Conservation (phyloP, 306 rosid species). For the Cucumis cinereus region DNA sequence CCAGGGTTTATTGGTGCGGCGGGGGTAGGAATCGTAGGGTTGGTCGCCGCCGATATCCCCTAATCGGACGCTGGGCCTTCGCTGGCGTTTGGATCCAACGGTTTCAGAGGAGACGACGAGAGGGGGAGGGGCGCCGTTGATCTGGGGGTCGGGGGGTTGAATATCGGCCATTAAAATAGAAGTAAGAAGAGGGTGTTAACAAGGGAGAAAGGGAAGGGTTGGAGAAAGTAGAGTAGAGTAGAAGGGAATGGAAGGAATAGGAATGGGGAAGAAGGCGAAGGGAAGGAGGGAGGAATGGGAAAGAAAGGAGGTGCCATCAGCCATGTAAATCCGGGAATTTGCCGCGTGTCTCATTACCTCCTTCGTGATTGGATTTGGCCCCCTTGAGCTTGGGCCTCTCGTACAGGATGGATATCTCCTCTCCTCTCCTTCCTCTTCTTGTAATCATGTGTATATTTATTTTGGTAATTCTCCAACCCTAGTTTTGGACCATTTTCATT, state of each 20-base stretch:
- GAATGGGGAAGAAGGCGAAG: background rate
- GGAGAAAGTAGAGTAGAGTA: background rate
- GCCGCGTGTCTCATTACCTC: slow-evolving; percentile 1
- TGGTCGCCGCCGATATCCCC: slow-evolving; percentile 96
- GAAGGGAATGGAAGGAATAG: background rate
- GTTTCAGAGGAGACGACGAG: slow-evolving; percentile 38
- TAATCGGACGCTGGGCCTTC: slow-evolving; percentile 83
- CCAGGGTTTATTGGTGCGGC: slow-evolving; percentile 62
- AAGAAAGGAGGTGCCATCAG: background rate
- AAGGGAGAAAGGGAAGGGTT: background rate
- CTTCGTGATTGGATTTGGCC: background rate
- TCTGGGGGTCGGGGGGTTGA: slow-evolving; percentile 46
- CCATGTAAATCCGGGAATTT: slow-evolving; percentile 5
- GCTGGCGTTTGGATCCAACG: slow-evolving; percentile 67
- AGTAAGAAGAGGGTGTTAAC: background rate
- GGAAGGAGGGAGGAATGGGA: background rate
- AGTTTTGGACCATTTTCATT: too few relatives aligned
- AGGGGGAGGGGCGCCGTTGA: slow-evolving; percentile 31
- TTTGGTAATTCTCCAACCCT: background rate
- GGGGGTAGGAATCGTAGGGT: slow-evolving; percentile 55
- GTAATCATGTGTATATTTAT: too few relatives aligned
- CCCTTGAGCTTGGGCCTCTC: background rate
- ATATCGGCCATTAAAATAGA: slow-evolving; percentile 45
- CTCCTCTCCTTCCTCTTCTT: background rate
- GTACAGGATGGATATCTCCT: background rate